Conservation (phyloP, 2,329 filamentous ascomycete genomes). For the Hypoxylon sp. region DNA sequence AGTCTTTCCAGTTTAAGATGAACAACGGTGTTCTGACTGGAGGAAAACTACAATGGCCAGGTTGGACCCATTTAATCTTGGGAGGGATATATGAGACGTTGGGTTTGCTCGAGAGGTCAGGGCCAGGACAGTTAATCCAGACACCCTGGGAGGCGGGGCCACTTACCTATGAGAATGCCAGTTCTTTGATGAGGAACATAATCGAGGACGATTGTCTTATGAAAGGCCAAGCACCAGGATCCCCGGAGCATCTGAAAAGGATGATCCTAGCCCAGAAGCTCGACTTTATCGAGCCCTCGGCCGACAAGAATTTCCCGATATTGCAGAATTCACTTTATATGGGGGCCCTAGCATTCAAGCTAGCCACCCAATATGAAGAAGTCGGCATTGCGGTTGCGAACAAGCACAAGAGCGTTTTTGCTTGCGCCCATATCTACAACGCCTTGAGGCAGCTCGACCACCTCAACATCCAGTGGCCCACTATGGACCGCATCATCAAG, state of each 20-base stretch:
- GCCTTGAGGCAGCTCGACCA: neutral
- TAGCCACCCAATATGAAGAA: neutral
- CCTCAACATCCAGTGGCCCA: neutral
- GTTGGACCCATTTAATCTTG: neutral
- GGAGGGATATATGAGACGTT: neutral
- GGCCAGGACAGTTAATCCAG: neutral
- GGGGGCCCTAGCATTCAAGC: neutral
- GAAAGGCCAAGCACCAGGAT: neutral
- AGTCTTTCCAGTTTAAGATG: neutral
- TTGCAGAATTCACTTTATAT: neutral
- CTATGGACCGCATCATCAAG: slow-evolving; percentile 2
- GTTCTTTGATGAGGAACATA: neutral
- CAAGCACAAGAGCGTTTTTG: neutral
- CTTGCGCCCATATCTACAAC: slow-evolving; percentile 2
- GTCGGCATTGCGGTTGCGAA: neutral
- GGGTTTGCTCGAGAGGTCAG: neutral
- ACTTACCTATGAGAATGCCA: neutral
- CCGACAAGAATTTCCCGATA: neutral
- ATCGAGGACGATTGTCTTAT: neutral
- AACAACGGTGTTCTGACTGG: neutral
- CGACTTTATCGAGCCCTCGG: neutral
- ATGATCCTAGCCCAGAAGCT: neutral
- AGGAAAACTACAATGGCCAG: neutral
- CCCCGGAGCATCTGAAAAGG: neutral
- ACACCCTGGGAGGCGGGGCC: no score